Base-by-base conservation (phyloP, 441 rosid species). In the Arabidopsis hybrid region DNA sequence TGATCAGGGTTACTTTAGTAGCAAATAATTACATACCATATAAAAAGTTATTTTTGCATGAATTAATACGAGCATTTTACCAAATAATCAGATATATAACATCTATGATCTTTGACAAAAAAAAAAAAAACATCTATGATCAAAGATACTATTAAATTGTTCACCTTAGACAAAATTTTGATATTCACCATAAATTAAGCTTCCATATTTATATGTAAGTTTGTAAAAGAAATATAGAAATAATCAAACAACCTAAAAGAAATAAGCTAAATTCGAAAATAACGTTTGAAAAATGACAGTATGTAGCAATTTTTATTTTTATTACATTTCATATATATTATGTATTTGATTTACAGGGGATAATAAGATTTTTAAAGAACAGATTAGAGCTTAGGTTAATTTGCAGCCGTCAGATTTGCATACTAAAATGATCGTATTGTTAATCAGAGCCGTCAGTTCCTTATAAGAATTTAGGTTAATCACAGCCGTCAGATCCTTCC, bases 1-100 rank as follows among this genome's bases (percentile, higher is more conserved):
- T 29, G 72, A 18, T 60, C 88, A 46, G 29, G 29, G 29, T 26
- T 21, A 21, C 26, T 26, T 26, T 26, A 39, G 43, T 39, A 11
- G 3, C 13, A 9, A 9, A 39, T 39, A 39, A 9, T 39, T 39
- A 39, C 0, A 39, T 39, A 39, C 12, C 4, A 39, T 39, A 39
- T 9, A 11, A 42, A 42, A 12, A 4, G 7, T 12, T 42, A 42
- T 11, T 42, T 1, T 42, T 42, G 46, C 46, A 12, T 8, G 3
- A 42, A 42, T 4, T 3, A 42, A 42, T 42, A 12, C 46, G 14
- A 12, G 6, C 46, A 42, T 13, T 42, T 42, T 12, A 42, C 14
- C 5, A 42, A 42, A 26, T 26, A 26, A 26, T 26, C 29, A 2
- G 29, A 26, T 26, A 26, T 12, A 12, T 42, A n/a, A n/a, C n/a